These are phyloP conservation scores for Porcisia deanei DNA, from an alignment of 208 protist genomes.

Conservation along the genomic window DNA sequence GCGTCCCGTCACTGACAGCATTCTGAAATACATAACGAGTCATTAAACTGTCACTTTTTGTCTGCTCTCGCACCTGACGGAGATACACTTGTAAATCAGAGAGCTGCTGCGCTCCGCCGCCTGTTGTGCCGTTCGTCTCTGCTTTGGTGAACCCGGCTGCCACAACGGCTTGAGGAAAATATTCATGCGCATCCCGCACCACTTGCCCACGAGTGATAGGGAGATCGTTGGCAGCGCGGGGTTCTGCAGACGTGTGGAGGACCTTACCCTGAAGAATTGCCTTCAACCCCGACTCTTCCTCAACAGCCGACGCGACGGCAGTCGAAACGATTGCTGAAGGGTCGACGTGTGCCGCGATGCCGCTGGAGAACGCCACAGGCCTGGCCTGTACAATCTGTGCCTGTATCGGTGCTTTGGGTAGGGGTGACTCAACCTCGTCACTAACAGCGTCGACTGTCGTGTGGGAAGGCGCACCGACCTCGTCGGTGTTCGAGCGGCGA, in stretches of 20 bases:
- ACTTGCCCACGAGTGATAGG: slow-evolving; percentile 26
- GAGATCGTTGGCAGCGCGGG: slow-evolving; percentile 27
- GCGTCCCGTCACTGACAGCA: slow-evolving; percentile 21
- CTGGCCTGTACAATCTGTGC: slow-evolving; percentile 19
- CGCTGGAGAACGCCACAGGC: neutral
- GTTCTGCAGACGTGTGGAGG: slow-evolving; percentile 26
- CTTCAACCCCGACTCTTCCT: neutral
- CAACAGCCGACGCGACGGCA: neutral
- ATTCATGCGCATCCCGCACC: neutral
- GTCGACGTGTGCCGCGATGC: slow-evolving; percentile 10
- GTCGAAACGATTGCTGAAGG: neutral
- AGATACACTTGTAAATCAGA: slow-evolving; percentile 63
- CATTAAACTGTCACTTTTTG: slow-evolving; percentile 44
- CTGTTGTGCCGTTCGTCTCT: neutral
- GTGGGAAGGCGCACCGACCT: neutral
- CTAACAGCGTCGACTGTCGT: neutral
- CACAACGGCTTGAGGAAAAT: neutral
- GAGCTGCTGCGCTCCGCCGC: slow-evolving; percentile 21
- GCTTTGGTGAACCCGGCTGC: neutral
- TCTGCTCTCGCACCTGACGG: slow-evolving; percentile 34
- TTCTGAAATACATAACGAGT: slow-evolving; percentile 55
- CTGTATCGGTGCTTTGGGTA: slow-evolving; percentile 20
- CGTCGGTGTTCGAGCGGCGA: neutral
- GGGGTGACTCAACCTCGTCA: slow-evolving; percentile 22
- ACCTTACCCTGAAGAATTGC: slow-evolving; percentile 17